Evolutionary conservation across 1,284 basidiomycete genomes (phyloP), one percentile per base, ranked within the genome.

Genomic region (Ustilago vetiveriae): DNA sequence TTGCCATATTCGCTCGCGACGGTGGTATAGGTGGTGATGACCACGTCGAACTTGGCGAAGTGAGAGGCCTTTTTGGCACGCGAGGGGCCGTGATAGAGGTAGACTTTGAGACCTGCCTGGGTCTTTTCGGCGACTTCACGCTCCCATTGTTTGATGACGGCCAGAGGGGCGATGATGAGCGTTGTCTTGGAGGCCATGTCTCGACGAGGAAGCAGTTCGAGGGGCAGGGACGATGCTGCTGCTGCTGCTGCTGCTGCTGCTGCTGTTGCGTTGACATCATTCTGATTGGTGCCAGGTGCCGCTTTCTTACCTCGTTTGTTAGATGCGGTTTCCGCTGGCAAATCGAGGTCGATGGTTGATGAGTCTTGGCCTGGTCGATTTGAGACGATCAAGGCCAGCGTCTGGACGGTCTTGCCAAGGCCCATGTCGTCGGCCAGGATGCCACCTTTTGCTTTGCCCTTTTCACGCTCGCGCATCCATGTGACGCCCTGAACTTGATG

Each of bases 341-440:
- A 26, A 1, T 64, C 44, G 6, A 84, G 6, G 94, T 94, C 44
- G 91, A 94, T 4, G 94, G 86, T 0, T 92, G 94, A 74, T 91
- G 94, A n/a, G 9, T 56, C 46, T 17, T 54, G 48, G 17, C 68
- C 93, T 0, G 94, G 93, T 10, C 96, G 84, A 74, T 96, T 95
- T 0, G 94, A 94, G 2, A 95, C 92, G 54, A 98, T 84, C 39
- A 98, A 86, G 79, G 94, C 88, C 39, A 97, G 96, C 0, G 90
- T 92, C 86, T 97, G 94, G 0, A 97, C 85, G 0, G 94, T 97
- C 90, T 94, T 79, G 3, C 79, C 93, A 0, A 96, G 84, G 29
- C 94, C 94, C 94, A 97, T 97, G 80, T 96, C 92, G 74, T 93
- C 91, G 32, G 91, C 72, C 26, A 98, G 83, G 55, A 98, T 97